These are phyloP conservation scores for Hyaloperonospora arabidopsidis DNA, from an alignment of 352 stramenopile genomes.

Conservation along the genomic window DNA sequence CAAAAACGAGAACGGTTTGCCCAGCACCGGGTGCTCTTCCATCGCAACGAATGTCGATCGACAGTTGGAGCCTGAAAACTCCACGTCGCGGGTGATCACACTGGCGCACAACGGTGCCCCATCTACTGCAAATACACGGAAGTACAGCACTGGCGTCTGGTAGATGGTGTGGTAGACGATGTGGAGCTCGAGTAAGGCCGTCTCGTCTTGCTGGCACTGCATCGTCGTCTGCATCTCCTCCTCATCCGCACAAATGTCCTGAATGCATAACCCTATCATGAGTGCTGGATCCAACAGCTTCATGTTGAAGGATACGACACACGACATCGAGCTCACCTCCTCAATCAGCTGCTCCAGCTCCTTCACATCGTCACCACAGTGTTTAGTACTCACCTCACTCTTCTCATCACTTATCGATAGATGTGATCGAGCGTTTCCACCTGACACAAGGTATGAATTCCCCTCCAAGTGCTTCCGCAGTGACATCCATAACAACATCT, in stretches of 20 bases:
- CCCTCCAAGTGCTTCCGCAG: constrained; percentile 46
- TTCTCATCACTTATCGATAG: neutral
- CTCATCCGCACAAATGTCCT: constrained; percentile 8
- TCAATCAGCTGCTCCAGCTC: constrained; percentile 10
- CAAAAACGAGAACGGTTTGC: constrained; percentile 60
- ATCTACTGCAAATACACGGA: constrained; percentile 36
- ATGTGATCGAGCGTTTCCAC: constrained; percentile 26
- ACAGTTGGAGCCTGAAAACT: constrained; percentile 31
- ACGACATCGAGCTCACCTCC: constrained; percentile 10
- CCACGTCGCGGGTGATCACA: constrained; percentile 19
- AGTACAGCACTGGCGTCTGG: constrained; percentile 68
- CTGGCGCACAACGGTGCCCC: constrained; percentile 25
- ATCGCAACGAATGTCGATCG: constrained; percentile 40
- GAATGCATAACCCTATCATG: neutral
- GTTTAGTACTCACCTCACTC: neutral
- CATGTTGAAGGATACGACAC: neutral
- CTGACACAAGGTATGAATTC: constrained; percentile 61
- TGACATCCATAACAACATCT: constrained; percentile 1
- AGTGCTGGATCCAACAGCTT: neutral
- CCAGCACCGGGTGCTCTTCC: constrained; percentile 63
- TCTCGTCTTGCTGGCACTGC: constrained; percentile 10
- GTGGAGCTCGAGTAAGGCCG: constrained; percentile 64
- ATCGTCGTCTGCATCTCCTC: constrained; percentile 2
- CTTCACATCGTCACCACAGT: constrained; percentile 10
- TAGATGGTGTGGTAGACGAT: constrained; percentile 77